Evolutionary conservation across 140 eudicot species (phyloP).

Genomic region (Flaveria floridana): DNA sequence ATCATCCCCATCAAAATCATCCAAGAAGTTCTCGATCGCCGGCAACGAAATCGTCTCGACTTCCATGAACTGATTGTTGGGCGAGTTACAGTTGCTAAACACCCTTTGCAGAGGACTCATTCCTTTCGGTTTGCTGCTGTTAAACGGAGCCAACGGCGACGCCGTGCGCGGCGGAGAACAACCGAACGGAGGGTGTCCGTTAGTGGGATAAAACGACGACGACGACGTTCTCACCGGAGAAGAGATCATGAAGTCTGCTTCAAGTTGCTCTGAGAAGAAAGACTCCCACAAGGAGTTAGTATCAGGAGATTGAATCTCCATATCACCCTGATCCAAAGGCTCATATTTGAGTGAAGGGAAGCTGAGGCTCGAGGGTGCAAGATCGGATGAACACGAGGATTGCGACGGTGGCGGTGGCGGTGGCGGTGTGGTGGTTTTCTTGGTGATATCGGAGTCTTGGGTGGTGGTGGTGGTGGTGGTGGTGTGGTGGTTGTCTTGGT

Average conservation of each 20-base stretch:
- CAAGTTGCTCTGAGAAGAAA: constrained; percentile 54
- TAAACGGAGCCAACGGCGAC: constrained; percentile 46
- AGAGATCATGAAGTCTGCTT: constrained; percentile 62
- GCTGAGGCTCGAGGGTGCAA: constrained; percentile 44
- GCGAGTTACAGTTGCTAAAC: constrained; percentile 67
- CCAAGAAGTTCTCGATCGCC: constrained; percentile 56
- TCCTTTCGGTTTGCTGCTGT: constrained; percentile 48
- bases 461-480: constrained; percentile 36
- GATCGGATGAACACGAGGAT: constrained; percentile 28
- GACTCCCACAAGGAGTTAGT: constrained; percentile 59
- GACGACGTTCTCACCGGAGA: constrained; percentile 47
- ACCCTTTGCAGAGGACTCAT: constrained; percentile 70
- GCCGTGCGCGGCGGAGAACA: constrained; percentile 23
- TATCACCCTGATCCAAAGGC: constrained; percentile 38
- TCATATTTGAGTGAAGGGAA: constrained; percentile 52
- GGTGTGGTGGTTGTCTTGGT: constrained; percentile 27
- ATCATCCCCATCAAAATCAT: constrained; percentile 46
- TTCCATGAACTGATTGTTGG: constrained; percentile 65
- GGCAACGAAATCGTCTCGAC: constrained; percentile 69
- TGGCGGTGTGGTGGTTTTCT: constrained; percentile 15
- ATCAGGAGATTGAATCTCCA: constrained; percentile 64
- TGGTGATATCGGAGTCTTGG: constrained; percentile 25
- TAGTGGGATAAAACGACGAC: neutral
- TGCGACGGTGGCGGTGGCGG: constrained; percentile 16
- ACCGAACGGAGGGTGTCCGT: constrained; percentile 31